These are phyloP conservation scores for Mucuna pruriens DNA, from an alignment of 306 rosid genomes.

Conservation along the genomic window DNA sequence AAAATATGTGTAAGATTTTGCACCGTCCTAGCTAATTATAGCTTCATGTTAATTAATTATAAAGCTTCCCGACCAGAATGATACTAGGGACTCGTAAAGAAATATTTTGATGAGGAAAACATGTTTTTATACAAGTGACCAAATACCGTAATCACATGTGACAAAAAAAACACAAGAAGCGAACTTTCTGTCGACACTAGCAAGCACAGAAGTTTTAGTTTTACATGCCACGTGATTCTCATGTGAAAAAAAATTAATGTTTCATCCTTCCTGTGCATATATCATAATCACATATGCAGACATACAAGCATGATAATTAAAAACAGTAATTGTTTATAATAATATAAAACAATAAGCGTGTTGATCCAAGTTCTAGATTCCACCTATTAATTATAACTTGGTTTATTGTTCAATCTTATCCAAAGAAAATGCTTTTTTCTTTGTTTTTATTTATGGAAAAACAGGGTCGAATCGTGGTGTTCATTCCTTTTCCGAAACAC, in stretches of 20 bases:
- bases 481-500: neutral
- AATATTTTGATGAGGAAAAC: neutral
- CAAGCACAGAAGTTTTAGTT: neutral
- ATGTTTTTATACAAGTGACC: constrained; percentile 34
- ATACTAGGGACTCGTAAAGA: neutral
- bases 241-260: neutral
- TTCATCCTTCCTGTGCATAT: constrained; percentile 16
- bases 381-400: constrained; percentile 2
- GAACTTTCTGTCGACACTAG: neutral
- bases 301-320: neutral
- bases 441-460: neutral
- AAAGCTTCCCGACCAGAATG: constrained; percentile 18
- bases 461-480: neutral
- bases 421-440: neutral
- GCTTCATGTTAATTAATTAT: neutral
- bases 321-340: neutral
- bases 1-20: neutral
- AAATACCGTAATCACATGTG: neutral
- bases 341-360: neutral
- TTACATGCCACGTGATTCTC: constrained; percentile 35
- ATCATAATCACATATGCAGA: neutral
- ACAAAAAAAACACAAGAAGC: no score
- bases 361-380: constrained; percentile 28
- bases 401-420: constrained; percentile 12
- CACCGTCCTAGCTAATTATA: constrained; percentile 29